These are phyloP conservation scores for Colletotrichum spaethianum DNA, from an alignment of 2,329 filamentous ascomycete species.

Conservation along the genomic window DNA sequence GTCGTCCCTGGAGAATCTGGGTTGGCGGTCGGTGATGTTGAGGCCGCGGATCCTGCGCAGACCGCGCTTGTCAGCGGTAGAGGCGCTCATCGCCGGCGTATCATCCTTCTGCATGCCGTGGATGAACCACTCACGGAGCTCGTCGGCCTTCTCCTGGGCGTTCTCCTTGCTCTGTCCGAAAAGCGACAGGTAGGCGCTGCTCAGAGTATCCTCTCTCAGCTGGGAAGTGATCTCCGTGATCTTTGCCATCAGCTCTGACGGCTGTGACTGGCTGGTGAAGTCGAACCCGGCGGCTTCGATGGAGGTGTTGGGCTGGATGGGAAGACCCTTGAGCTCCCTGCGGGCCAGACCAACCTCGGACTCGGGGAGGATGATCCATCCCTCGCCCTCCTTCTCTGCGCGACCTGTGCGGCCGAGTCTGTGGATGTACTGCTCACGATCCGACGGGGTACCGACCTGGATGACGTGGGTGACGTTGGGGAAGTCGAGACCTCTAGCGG, in stretches of 20 bases:
- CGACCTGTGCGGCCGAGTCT: conserved; percentile 83
- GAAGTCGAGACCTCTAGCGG: conserved; percentile 87
- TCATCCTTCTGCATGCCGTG: conserved; percentile 66
- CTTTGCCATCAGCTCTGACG: conserved; percentile 49
- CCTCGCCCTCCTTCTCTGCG: conserved; percentile 80
- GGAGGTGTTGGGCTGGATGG: conserved; percentile 68
- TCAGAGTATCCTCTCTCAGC: conserved; percentile 49
- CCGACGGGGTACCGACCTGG: conserved; percentile 75
- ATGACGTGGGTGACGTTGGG: conserved; percentile 85
- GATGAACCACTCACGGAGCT: conserved; percentile 68
- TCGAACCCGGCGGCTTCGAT: conserved; percentile 69
- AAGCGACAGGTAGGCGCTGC: conserved; percentile 67
- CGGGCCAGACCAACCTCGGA: conserved; percentile 66
- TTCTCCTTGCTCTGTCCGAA: conserved; percentile 65
- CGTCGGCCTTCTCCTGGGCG: conserved; percentile 57
- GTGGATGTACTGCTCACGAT: conserved; percentile 82
- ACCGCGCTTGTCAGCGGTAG: conserved; percentile 48
- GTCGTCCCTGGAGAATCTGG: conserved; percentile 32
- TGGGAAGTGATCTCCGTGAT: conserved; percentile 54
- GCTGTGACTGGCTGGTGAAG: conserved; percentile 46
- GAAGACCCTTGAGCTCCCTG: conserved; percentile 69
- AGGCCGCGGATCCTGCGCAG: conserved; percentile 50
- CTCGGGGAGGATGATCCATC: conserved; percentile 75
- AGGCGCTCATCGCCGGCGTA: conserved; percentile 44
- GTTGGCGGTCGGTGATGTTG: conserved; percentile 47